Percentiles rank a stretch among this genome's conserved stretches.
phyloP scores from a whole-genome alignment of 345 rosid species.

The Microcos paniculata region DNA sequence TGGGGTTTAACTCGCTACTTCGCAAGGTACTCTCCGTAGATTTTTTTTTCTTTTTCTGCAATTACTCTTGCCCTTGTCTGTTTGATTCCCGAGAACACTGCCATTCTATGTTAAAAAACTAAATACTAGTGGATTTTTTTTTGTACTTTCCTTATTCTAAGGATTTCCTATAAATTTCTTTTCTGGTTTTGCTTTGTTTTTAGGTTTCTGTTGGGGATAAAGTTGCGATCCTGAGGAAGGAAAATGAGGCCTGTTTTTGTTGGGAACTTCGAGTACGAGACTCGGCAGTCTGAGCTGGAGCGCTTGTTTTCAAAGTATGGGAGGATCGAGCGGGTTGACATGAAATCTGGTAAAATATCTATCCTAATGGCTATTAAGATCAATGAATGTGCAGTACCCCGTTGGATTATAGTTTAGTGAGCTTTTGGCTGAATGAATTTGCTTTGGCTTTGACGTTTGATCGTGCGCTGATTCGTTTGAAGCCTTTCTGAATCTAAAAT shows the following conservation, averaged over 20 bases:
- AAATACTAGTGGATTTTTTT: not conserved
- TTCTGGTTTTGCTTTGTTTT: not conserved
- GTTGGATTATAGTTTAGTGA: not conserved
- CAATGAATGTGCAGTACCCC: not conserved
- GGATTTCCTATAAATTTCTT: not conserved
- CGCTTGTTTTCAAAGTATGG: constrained; percentile 74
- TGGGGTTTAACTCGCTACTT: not conserved
- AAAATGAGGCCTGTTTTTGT: constrained; percentile 68
- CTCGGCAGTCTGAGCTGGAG: constrained; percentile 80
- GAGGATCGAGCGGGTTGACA: constrained; percentile 78
- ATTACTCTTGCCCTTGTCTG: not conserved
- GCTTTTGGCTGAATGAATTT: not conserved
- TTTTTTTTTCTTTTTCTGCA: not conserved
- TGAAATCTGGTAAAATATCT: constrained; percentile 73
- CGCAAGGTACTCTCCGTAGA: constrained; percentile 5
- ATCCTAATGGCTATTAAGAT: not conserved
- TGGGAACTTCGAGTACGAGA: constrained; percentile 80
- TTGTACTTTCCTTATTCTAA: not conserved
- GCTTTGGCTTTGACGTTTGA: not conserved
- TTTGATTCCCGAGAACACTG: not conserved
- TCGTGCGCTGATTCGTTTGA: not conserved
- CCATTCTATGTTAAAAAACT: not conserved
- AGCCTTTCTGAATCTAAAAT: not conserved
- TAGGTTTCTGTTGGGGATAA: constrained; percentile 9
- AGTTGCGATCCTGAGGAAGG: not conserved